Evolutionary conservation across 169 alveolate genomes (phyloP), one percentile per base, ranked within the genome.

Genomic region (Cryptosporidium viatorum): DNA sequence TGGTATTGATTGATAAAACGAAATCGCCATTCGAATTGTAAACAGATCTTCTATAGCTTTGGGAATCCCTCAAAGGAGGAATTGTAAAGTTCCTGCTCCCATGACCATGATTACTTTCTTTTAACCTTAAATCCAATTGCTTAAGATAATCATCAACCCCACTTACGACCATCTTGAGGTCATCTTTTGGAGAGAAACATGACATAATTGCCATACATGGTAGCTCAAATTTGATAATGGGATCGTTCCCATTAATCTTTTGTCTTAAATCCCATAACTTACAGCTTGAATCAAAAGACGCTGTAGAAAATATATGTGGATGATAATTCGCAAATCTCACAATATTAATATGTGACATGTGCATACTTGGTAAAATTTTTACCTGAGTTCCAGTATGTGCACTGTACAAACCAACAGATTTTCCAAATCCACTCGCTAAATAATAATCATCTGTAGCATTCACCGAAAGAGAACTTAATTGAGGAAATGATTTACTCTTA

Each of bases 201-300:
- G 93, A 85, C 92, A 91, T 85, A 48, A 91, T 89, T 51, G 86
- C 91, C 52, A 86, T 91, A 29, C 92, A 74, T 33, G 91, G 93
- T 37, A 91, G 65, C 35, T 86, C 85, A 43, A 91, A 89, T 41
- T 70, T 68, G n/a, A 70, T 84, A 41, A 85, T 70, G 29, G 92
- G 91, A 37, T 39, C 71, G n/a, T 70, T 84, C 12, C 86, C 85
- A 23, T 55, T 21, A 50, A 91, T 85, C 70, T 84, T 73, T 84
- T 91, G 92, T 31, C 94, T 91, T 43, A 91, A 70, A 45, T 91
- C 94, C 94, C 94, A 91, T 23, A 91, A 52, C 59, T 85, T 91
- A 80, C 94, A 91, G 37, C 91, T 91, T 23, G 86, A 91, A 39
- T 91, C 94, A 65, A 91, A 91, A 21, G 94, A 91, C 5, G 86